phyloP scores from a whole-genome alignment of 1,139 yeast species.

The Blastobotrys capitulatus region DNA sequence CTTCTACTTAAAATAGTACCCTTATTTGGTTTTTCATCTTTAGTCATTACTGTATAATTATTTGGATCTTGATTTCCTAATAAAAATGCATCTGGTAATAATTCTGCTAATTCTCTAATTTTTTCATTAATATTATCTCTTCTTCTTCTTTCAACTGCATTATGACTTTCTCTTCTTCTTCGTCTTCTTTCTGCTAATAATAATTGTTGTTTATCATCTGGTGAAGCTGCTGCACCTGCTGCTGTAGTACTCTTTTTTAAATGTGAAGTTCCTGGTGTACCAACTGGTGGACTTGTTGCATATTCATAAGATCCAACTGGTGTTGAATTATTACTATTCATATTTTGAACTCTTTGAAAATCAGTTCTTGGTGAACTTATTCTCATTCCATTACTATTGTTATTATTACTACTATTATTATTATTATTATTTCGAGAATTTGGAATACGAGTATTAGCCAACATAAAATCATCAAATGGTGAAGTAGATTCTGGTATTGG shows the following conservation, averaged over 20 bases:
- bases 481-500: constrained; percentile 29
- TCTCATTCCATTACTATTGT: constrained; percentile 10
- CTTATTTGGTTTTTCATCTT: constrained; percentile 88
- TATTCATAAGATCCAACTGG: constrained; percentile 27
- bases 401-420: constrained; percentile 15
- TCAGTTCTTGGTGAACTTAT: constrained; percentile 17
- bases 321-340: constrained; percentile 19
- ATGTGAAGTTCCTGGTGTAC: constrained; percentile 12
- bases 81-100: constrained; percentile 64
- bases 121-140: constrained; percentile 86
- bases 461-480: constrained; percentile 30
- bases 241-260: background rate
- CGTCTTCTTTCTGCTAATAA: constrained; percentile 32
- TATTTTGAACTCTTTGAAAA: constrained; percentile 14
- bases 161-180: constrained; percentile 42
- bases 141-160: constrained; percentile 56
- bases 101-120: constrained; percentile 69
- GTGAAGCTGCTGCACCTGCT: constrained; percentile 7
- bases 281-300: constrained; percentile 14
- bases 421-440: background rate
- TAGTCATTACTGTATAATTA: constrained; percentile 44
- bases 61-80: constrained; percentile 17
- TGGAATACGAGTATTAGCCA: constrained; percentile 11
- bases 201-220: constrained; percentile 19
- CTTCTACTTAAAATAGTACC: constrained; percentile 83